These are phyloP conservation scores for Mrakia frigida DNA, from an alignment of 768 basidiomycete species.

Conservation along the genomic window DNA sequence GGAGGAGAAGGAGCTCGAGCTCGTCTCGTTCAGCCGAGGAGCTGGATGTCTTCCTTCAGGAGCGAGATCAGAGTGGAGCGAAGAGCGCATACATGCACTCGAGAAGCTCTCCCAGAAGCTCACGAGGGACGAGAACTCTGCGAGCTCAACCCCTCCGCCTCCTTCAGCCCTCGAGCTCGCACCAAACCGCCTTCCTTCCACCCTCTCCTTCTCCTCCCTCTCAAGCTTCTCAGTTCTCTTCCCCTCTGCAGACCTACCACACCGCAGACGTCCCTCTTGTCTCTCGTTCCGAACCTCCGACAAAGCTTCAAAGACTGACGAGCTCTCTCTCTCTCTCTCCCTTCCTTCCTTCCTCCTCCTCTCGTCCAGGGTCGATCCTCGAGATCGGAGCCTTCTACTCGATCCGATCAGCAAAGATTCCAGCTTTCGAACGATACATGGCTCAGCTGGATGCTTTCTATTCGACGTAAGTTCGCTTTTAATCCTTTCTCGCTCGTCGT, in stretches of 20 bases:
- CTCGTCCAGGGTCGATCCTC: conserved; percentile 71
- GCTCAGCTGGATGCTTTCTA: conserved; percentile 87
- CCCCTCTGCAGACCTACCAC: no score
- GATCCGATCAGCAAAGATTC: conserved; percentile 77
- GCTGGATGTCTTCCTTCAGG: no score
- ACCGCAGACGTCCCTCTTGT: not conserved
- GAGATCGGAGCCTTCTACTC: conserved; percentile 95
- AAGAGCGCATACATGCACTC: not conserved
- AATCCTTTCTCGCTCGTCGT: not conserved
- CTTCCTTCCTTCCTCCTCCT: conserved; percentile 3
- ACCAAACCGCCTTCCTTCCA: no score
- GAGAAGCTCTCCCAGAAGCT: no score
- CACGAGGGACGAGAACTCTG: no score
- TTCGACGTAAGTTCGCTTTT: conserved; percentile 56
- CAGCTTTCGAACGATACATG: conserved; percentile 92
- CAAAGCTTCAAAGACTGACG: no score
- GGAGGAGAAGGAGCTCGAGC: not conserved
- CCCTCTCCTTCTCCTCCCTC: no score
- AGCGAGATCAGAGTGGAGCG: not conserved
- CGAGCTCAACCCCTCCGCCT: no score
- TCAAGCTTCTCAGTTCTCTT: no score
- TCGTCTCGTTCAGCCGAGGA: not conserved
- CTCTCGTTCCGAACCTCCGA: not conserved
- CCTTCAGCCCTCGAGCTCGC: no score
- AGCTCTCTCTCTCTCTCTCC: conserved; percentile 21